These are phyloP conservation scores for Mesembryanthemum crystallinum DNA, from an alignment of 148 eudicot species.

Conservation along the genomic window DNA sequence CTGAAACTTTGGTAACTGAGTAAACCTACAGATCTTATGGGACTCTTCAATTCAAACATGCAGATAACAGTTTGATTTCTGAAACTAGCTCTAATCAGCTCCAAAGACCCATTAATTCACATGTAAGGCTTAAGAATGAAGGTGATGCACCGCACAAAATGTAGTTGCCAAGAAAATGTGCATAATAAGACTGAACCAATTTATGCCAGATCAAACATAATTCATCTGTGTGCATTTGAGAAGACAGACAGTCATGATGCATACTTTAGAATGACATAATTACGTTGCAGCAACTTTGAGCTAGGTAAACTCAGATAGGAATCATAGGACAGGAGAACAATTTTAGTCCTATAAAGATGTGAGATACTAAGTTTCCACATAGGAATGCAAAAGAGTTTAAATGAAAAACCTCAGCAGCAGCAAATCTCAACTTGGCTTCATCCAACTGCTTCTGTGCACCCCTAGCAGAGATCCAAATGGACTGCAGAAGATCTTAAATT, in stretches of 20 bases:
- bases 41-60: too few relatives aligned
- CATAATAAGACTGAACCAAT: too few relatives aligned
- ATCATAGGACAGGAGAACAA: neutral
- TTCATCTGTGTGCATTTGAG: neutral
- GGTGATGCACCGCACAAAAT: too few relatives aligned
- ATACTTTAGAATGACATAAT: neutral
- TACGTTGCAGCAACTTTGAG: neutral
- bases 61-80: too few relatives aligned
- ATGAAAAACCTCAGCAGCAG: slow-evolving; percentile 86
- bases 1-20: too few relatives aligned
- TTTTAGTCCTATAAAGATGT: neutral
- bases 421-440: slow-evolving; percentile 96
- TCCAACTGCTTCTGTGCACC: slow-evolving; percentile 86
- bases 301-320: neutral
- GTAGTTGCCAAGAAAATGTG: too few relatives aligned
- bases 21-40: too few relatives aligned
- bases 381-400: neutral
- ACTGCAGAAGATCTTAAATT: slow-evolving; percentile 46
- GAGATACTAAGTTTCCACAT: neutral
- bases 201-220: too few relatives aligned
- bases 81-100: too few relatives aligned
- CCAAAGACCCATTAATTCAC: too few relatives aligned
- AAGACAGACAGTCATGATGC: neutral
- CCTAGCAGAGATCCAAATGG: slow-evolving; percentile 78
- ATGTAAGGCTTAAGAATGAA: too few relatives aligned